Evolutionary conservation across 805 yeast genomes (phyloP), one percentile per base, ranked within the genome.

Genomic region (Candida easanensis): DNA sequence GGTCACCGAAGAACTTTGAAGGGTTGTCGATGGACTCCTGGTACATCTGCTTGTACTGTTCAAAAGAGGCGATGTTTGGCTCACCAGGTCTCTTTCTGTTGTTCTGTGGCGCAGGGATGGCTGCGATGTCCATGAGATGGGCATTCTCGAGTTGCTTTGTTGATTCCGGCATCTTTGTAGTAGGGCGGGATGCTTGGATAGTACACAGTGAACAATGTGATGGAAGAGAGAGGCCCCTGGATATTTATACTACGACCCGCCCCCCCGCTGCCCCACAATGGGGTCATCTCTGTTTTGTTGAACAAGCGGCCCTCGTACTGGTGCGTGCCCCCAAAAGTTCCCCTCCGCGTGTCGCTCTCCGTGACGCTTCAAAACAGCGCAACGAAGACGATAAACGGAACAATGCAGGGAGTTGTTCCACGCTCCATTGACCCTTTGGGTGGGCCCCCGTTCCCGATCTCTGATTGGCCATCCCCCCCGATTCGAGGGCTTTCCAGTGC

Each of bases 11-110:
- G 66, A 91, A 91, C 22, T 68, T 74, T 45, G 80, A 86, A 36
- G 99, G 98, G 57, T 88, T 79, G 42, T 78, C 71, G 53, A 91
- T 82, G 27, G 96, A 86, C 72, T 88, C 75, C 45, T 78, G 64
- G 72, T 91, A 89, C 74, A 89, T 63, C 49, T 74, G 64, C 42
- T 77, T 65, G 74, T 90, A 91, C 52, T 88, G 83, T 13, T 78
- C 86, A 51, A 87, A 4, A 14, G 50, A 43, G 27, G 44, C 45
- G 27, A 54, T 51, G 35, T 53, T 45, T 6, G 57, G 57, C 33
- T 44, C 39, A 9, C 57, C 57, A 15, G 59, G 59, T 38, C 51
- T 48, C 35, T 45, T 42, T 31, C 59, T 44, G 48, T 45, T 46
- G 48, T 54, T 54, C 38, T 45, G 44, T 28, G 58, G 53, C 18